These are phyloP conservation scores for Sporothrix euskadiensis DNA, from an alignment of 2,329 filamentous ascomycete genomes.

Conservation along the genomic window DNA sequence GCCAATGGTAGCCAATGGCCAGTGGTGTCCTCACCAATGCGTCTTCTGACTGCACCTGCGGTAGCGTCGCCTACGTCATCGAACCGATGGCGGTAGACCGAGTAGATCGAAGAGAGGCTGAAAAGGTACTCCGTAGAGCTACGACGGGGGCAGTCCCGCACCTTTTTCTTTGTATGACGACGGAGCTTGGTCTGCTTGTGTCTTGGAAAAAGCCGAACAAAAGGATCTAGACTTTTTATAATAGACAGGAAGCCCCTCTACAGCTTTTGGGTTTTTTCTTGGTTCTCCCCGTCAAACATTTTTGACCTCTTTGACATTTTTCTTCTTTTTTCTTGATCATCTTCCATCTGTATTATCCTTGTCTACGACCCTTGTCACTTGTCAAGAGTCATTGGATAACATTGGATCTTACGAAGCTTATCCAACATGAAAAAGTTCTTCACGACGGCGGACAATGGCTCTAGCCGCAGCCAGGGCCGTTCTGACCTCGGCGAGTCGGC, in stretches of 20 bases:
- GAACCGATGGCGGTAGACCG: conserved; percentile 17
- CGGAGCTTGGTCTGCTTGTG: background rate
- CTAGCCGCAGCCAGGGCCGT: conserved; percentile 4
- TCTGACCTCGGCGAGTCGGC: conserved; percentile 9
- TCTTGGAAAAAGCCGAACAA: background rate
- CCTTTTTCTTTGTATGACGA: conserved; percentile 2
- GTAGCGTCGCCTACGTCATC: conserved; percentile 17
- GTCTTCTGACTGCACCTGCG: conserved; percentile 1
- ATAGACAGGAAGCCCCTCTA: background rate
- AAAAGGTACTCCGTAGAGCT: background rate
- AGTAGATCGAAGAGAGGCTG: background rate
- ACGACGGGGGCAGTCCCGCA: background rate
- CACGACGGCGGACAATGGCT: conserved; percentile 15
- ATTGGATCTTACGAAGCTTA: background rate
- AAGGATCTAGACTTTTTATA: background rate
- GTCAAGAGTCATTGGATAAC: background rate
- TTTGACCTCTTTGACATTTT: background rate
- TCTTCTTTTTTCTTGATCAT: background rate
- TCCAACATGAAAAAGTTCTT: conserved; percentile 1
- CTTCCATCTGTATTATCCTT: background rate
- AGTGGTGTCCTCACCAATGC: background rate
- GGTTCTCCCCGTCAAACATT: background rate
- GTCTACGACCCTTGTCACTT: background rate
- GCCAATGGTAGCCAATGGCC: background rate
- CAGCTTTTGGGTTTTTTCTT: background rate